Evolutionary conservation across 1,284 basidiomycete genomes (phyloP), one percentile per base, ranked within the genome.

Genomic region (Austroboletus niveus): DNA sequence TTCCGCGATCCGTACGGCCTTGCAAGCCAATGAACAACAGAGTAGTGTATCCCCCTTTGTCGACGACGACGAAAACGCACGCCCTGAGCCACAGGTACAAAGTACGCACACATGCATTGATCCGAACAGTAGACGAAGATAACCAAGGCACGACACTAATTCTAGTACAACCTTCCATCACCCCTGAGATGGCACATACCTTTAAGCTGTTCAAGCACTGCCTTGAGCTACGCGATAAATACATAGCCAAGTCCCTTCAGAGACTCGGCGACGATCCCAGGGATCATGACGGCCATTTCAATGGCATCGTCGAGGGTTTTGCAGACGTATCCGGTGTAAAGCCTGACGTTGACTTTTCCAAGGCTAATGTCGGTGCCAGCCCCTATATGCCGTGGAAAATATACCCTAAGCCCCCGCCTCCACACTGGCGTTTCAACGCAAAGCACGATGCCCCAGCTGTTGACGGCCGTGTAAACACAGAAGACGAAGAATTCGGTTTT

Each of bases 211-310:
- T 98, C 64, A 83, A 89, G 56, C 81, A 78, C 63, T 96, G 93
- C 63, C 81, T 97, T 45, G 82, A 89, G 53, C 75, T 97, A 20
- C 87, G 94, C 22, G 94, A 97, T 75, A 97, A 96, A 70, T 98
- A 97, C 72, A 92, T 95, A 73, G 61, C 75, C 12, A 80, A 82
- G 49, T 96, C 94, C 1, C 80, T 85, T 8, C 94, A 98, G 68
- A 81, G 89, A 49, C 79, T 95, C 1, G 93, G 94, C 5, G 95
- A 98, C 71, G 90, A 97, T 68, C 94, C 94, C 0, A 81, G 82
- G 57, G 92, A 97, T 69, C 82, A 93, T 66, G 95, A 97, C 60
- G 89, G 84, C 0, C 61, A 73, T 14, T 92, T 93, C 64, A 72
- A 73, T 15, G 85, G 85, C 12, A 73, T 89, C 52, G 70, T 75